Percentiles rank a stretch among this genome's conserved stretches.
Evolutionary conservation across 306 rosid species (phyloP).

Genomic region (Vigna nakashimae): DNA sequence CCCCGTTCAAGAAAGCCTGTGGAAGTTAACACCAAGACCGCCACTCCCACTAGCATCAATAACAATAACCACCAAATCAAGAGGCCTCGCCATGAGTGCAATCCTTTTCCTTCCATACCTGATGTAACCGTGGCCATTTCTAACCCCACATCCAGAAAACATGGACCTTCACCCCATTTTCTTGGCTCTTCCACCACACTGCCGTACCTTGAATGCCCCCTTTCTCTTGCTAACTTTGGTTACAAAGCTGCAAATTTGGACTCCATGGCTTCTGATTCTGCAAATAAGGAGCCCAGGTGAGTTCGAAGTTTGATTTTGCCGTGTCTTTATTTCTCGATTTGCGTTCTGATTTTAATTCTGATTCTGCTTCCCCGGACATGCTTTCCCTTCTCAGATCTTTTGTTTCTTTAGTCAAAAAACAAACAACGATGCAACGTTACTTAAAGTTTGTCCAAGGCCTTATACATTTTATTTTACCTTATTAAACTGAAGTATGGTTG

Average conservation of each 20-base stretch:
- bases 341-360: background rate
- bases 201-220: constrained; percentile 50
- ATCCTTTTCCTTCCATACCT: constrained; percentile 44
- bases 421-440: background rate
- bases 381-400: background rate
- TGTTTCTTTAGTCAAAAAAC: constrained; percentile 20
- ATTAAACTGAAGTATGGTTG: background rate
- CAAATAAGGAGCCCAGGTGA: constrained; percentile 60
- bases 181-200: constrained; percentile 45
- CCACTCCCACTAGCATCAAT: constrained; percentile 1
- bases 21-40: constrained; percentile 63
- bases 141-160: constrained; percentile 43
- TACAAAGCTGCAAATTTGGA: constrained; percentile 47
- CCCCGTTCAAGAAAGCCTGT: constrained; percentile 99
- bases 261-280: constrained; percentile 45
- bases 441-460: background rate
- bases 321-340: background rate
- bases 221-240: constrained; percentile 45
- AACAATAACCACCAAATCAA: constrained; percentile 42
- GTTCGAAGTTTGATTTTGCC: constrained; percentile 12
- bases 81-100: constrained; percentile 60
- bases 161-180: constrained; percentile 54
- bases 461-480: background rate
- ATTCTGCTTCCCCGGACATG: background rate
- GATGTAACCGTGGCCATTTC: constrained; percentile 41